Percentiles rank a stretch among this genome's conserved stretches.
Conservation (phyloP, 495 filamentous ascomycete genomes). For the Echria macrotheca region DNA sequence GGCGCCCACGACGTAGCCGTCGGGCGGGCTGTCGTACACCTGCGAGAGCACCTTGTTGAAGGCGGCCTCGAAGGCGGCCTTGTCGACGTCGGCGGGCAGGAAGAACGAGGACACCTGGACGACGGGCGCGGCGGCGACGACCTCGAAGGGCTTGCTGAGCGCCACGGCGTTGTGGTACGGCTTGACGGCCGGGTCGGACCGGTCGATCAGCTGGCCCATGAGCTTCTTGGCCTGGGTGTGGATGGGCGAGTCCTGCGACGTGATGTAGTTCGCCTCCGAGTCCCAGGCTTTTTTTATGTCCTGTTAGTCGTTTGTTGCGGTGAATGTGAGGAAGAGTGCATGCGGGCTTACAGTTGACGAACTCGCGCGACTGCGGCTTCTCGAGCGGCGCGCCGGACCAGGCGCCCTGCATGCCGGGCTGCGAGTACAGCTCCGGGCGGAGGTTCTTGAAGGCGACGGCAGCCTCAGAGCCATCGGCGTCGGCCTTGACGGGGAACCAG, state of each 20-base stretch:
- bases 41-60: neutral
- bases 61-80: slow-evolving; percentile 13
- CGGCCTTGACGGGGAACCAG: slow-evolving; percentile 14
- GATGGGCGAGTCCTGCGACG: slow-evolving; percentile 1
- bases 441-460: slow-evolving; percentile 5
- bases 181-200: neutral
- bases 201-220: slow-evolving; percentile 11
- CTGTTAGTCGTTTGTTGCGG: neutral
- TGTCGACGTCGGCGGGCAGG: slow-evolving; percentile 9
- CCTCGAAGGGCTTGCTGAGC: slow-evolving; percentile 9
- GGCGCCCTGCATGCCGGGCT: slow-evolving; percentile 4
- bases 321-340: neutral
- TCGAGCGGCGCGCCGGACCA: slow-evolving; percentile 14
- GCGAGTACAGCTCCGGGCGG: slow-evolving; percentile 7
- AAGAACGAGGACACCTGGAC: slow-evolving; percentile 11
- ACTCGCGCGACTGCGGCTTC: slow-evolving; percentile 12
- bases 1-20: slow-evolving; percentile 13
- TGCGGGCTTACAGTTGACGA: slow-evolving; percentile 9
- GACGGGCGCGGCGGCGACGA: slow-evolving; percentile 12
- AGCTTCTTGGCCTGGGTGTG: slow-evolving; percentile 4
- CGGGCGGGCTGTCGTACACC: slow-evolving; percentile 4
- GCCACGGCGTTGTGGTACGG: slow-evolving; percentile 14
- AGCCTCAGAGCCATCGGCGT: neutral
- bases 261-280: slow-evolving; percentile 7
- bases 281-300: slow-evolving; percentile 8